Evolutionary conservation across 75 land plant genomes (phyloP).

Genomic region (Azolla pinnata): DNA sequence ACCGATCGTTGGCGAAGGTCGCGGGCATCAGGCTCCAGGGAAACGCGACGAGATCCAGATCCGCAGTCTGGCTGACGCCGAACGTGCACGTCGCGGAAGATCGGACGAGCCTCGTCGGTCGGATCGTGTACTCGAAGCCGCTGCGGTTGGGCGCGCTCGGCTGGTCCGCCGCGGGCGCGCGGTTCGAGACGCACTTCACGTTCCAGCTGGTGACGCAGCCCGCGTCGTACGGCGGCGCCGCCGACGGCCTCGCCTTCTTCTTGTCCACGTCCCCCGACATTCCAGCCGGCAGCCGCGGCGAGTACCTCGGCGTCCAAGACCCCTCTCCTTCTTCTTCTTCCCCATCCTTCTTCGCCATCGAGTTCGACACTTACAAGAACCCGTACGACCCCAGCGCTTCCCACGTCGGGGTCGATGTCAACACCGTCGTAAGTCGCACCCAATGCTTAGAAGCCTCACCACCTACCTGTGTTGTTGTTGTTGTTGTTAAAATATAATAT

Average conservation of each 20-base stretch:
- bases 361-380: background rate
- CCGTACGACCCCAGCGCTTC: background rate
- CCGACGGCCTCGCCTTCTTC: conserved; percentile 2
- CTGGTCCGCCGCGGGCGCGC: too few species aligned
- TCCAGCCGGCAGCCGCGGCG: background rate
- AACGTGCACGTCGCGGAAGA: too few species aligned
- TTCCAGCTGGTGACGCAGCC: background rate
- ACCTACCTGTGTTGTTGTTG: too few species aligned
- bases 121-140: background rate
- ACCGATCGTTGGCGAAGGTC: too few species aligned
- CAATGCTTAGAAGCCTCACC: too few species aligned
- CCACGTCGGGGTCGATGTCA: conserved; percentile 5
- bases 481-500: too few species aligned
- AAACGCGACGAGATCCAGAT: too few species aligned
- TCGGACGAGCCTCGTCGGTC: too few species aligned
- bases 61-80: too few species aligned
- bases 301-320: background rate
- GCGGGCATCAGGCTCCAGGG: too few species aligned
- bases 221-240: background rate
- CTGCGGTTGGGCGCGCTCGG: background rate
- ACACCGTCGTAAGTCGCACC: too few species aligned
- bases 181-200: background rate
- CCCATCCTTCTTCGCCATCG: conserved; percentile 4
- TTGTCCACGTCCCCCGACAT: background rate
- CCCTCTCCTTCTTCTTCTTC: too few species aligned